Base-by-base conservation (phyloP, 2,329 filamentous ascomycete species). In the Rugonectria rugulosa region DNA sequence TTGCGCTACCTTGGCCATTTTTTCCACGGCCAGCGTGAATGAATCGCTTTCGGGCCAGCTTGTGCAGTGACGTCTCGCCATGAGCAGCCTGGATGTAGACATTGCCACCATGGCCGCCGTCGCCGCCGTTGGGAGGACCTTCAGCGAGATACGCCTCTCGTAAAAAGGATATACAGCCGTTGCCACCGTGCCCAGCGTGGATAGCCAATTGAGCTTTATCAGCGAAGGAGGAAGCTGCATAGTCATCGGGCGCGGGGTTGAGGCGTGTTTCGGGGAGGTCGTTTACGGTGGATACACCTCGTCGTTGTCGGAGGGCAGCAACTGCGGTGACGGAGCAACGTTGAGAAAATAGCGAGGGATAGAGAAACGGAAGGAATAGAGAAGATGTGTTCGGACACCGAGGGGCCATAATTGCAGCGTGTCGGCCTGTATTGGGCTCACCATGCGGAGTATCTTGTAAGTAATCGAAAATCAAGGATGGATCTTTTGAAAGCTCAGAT, bases 51-150 rank as follows among this genome's bases (percentile, higher is more conserved):
- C 94, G 83, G 1, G 91, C 89, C 9, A 99, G 81, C 76, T 97
- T 98, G 76, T 98, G 93, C 58, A 99, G 77, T 48, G 92, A 97
- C 0, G 92, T 98, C 74, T 98, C 90, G 56, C 92, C 92, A 50
- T 90, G 87, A 2, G 96, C 87, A 7, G 95, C 93, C 75, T 98
- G 94, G 54, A 99, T 96, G 73, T 96, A 98, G 63, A 99, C 81
- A 67, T 90, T 96, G 32, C 95, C 95, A 59, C 95, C 95, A 52
- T 87, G 89, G 5, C 95, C 95, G 36, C 95, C 95, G 70, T 99
- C 92, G 56, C 95, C 95, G 43, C 95, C 95, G 73, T 99, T 98
- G 9, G 95, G 86, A 10, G 95, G 95, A 0, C 95, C 95, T 61
- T 96, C 88, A 38, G 88, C 85, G 24, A 97, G 81, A 73, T 90